A percentile compares a stretch with the other conserved stretches of the same genome.
Conservation (phyloP, 805 yeast genomes). For the Citeromyces nyonsensis region DNA sequence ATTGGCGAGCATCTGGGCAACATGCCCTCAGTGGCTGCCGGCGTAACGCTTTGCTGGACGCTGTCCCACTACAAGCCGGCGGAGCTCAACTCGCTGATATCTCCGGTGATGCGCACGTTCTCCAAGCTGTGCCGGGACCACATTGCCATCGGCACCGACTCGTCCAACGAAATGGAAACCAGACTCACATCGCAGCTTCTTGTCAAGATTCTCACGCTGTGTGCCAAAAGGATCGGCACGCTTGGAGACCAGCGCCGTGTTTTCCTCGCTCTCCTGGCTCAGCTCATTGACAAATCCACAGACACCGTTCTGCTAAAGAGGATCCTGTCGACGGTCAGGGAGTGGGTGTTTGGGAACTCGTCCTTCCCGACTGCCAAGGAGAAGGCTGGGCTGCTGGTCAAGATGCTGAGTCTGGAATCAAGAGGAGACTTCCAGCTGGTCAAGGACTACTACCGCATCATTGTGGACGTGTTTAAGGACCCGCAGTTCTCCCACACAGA, state of each 20-base stretch:
- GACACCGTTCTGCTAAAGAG: constrained; percentile 63
- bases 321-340: constrained; percentile 63
- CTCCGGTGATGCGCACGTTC: constrained; percentile 71
- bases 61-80: constrained; percentile 62
- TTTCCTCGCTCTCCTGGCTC: constrained; percentile 74
- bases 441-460: constrained; percentile 69
- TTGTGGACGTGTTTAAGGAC: constrained; percentile 78
- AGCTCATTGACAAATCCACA: constrained; percentile 74
- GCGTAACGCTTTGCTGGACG: constrained; percentile 73
- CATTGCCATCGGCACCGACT: constrained; percentile 24
- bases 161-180: constrained; percentile 48
- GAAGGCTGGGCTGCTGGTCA: constrained; percentile 83
- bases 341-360: constrained; percentile 81
- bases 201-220: constrained; percentile 61
- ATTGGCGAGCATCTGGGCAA: constrained; percentile 64
- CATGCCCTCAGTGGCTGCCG: constrained; percentile 73
- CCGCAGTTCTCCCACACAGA: constrained; percentile 69
- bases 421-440: constrained; percentile 73
- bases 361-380: constrained; percentile 91
- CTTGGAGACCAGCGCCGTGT: constrained; percentile 89
- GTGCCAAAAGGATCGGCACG: constrained; percentile 69
- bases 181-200: constrained; percentile 64
- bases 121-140: constrained; percentile 85
- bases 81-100: constrained; percentile 60
- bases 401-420: constrained; percentile 86